These are phyloP conservation scores for Amorphotheca resinae DNA, from an alignment of 495 filamentous ascomycete species.

Conservation along the genomic window DNA sequence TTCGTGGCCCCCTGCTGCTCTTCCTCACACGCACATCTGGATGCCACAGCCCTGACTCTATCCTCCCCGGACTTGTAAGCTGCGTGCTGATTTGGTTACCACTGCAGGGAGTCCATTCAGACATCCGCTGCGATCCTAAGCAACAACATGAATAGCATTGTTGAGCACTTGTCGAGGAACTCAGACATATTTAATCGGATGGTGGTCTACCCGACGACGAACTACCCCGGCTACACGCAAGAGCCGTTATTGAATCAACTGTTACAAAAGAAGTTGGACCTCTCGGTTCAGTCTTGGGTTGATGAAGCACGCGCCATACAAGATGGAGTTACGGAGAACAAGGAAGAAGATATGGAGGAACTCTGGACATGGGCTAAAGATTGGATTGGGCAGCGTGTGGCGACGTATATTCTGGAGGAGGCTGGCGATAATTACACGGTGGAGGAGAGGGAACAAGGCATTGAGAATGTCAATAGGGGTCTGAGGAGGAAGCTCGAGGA, in stretches of 20 bases:
- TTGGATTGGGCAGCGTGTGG: conserved; percentile 25
- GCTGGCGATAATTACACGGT: conserved; percentile 46
- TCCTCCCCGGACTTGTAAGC: background rate
- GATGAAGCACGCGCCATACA: conserved; percentile 37
- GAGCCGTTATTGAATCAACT: conserved; percentile 48
- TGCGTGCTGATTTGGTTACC: background rate
- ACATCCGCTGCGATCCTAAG: conserved; percentile 52
- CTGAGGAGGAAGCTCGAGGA: conserved; percentile 43
- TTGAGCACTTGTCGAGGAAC: conserved; percentile 44
- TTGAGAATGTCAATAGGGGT: conserved; percentile 62
- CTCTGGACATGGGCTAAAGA: conserved; percentile 27
- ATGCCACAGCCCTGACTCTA: background rate
- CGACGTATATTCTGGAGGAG: conserved; percentile 33
- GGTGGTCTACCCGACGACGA: conserved; percentile 60
- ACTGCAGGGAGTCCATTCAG: conserved; percentile 53
- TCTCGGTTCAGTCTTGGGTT: conserved; percentile 59
- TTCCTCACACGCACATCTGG: background rate
- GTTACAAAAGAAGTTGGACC: conserved; percentile 71
- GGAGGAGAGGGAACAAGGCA: conserved; percentile 51
- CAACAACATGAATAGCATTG: conserved; percentile 46
- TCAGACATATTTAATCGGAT: conserved; percentile 47
- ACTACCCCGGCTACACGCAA: conserved; percentile 61
- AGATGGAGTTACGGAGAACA: conserved; percentile 16
- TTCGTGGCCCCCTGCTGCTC: conserved; percentile 21
- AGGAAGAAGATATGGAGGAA: conserved; percentile 23